These are phyloP conservation scores for Yueomyces sp. DNA, from an alignment of 805 yeast genomes.

Conservation along the genomic window DNA sequence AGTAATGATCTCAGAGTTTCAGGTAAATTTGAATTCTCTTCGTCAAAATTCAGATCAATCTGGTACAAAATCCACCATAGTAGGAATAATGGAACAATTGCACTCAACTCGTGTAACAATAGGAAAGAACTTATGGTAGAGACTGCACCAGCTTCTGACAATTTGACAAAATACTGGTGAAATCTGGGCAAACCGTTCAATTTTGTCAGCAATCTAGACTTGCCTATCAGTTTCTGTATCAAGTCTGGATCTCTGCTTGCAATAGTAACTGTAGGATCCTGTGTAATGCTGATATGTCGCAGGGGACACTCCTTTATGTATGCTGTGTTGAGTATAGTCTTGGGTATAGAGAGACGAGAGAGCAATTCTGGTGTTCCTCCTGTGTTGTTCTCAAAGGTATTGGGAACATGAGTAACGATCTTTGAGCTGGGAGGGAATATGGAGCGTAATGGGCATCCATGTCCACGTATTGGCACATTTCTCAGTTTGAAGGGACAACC, in stretches of 20 bases:
- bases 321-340: too few relatives aligned
- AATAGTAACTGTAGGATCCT: too few relatives aligned
- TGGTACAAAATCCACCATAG: conserved; percentile 56
- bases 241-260: not conserved
- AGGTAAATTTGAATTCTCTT: conserved; percentile 10
- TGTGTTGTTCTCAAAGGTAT: not conserved
- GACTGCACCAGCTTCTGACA: conserved; percentile 20
- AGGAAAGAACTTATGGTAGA: conserved; percentile 43
- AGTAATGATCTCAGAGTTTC: conserved; percentile 26
- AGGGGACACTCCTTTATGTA: too few relatives aligned
- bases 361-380: not conserved
- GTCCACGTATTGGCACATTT: not conserved
- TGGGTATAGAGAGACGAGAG: too few relatives aligned
- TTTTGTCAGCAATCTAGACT: conserved; percentile 15
- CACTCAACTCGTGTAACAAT: conserved; percentile 61
- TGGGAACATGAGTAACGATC: not conserved
- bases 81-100: conserved; percentile 55
- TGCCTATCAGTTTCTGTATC: conserved; percentile 12
- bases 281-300: too few relatives aligned
- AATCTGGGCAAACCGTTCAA: conserved; percentile 17
- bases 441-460: not conserved
- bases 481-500: not conserved
- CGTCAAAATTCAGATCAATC: conserved; percentile 24
- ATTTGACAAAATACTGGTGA: conserved; percentile 12
- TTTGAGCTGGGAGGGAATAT: not conserved